Evolutionary conservation across 2,329 filamentous ascomycete species (phyloP), one percentile per base, ranked within the genome.

Genomic region (Dactylella cylindrospora): DNA sequence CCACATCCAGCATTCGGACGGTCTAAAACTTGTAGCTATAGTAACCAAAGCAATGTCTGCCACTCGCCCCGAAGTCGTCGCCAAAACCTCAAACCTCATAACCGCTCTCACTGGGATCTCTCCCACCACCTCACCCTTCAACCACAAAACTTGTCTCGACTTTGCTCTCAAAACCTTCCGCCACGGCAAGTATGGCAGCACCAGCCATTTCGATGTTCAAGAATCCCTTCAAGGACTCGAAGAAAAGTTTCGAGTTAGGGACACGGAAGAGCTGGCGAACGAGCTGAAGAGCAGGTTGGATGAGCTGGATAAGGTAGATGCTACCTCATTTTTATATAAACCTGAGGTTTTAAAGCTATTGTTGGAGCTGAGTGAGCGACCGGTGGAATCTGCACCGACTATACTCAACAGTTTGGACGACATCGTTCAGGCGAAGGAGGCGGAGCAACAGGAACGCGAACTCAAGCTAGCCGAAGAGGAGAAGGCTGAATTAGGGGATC

Each of bases 221-320:
- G 29, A 64, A 19, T 44, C 49, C 19, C 50, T 64, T 9, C 15
- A 38, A 9, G 57, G 68, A 0, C 76, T 96, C 2, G 84, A 90
- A 67, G 93, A 97, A 74, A 90, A 91, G 68, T 93, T 96, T 68
- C 80, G 83, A 25, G 79, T 97, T 49, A 79, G 88, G 40, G 84
- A 86, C 69, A 83, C 87, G 64, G 90, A 96, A 68, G 82, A 82
- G 31, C 75, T 96, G 20, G 88, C 89, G 9, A 84, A 90, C 70
- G 84, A 83, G 4, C 74, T 90, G 0, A 28, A 26, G 1, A 32
- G 20, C 5, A 10, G 57, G 10, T 26, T 49, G 3, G 22, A 32
- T 2, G 17, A 20, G 10, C 72, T 89, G 10, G 74, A 79, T 31
- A 80, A 83, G 60, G 73, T 95, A 15, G 32, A 23, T 12, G 10